phyloP scores from a whole-genome alignment of 768 basidiomycete genomes.

The Rhizopogon rudus region DNA sequence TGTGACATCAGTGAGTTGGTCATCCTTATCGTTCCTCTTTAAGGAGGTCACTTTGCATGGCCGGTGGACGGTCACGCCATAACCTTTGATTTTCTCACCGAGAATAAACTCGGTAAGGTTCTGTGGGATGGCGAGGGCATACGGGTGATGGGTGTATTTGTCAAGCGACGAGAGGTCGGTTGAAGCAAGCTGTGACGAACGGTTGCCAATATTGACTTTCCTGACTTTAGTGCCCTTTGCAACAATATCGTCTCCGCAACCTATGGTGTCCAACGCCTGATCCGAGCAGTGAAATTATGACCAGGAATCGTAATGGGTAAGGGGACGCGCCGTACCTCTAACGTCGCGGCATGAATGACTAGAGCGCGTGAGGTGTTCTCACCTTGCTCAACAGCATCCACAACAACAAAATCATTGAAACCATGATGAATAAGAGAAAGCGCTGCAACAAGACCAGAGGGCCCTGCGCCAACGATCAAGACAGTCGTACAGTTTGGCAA shows the following conservation, averaged over 20 bases:
- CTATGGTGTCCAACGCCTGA: constrained; percentile 43
- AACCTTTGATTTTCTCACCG: constrained; percentile 24
- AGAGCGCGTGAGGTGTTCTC: constrained; percentile 39
- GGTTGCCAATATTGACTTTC: constrained; percentile 24
- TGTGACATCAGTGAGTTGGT: constrained; percentile 30
- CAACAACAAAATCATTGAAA: constrained; percentile 36
- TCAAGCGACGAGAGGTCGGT: constrained; percentile 31
- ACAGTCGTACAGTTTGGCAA: constrained; percentile 25
- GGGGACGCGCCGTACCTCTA: constrained; percentile 34
- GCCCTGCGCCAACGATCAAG: constrained; percentile 44
- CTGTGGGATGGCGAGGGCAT: constrained; percentile 38
- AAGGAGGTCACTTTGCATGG: constrained; percentile 38
- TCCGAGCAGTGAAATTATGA: constrained; percentile 24
- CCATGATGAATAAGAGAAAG: constrained; percentile 37
- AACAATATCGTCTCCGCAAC: constrained; percentile 34
- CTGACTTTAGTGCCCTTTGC: constrained; percentile 30
- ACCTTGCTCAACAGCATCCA: constrained; percentile 33
- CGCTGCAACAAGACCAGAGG: constrained; percentile 39
- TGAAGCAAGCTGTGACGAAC: constrained; percentile 20
- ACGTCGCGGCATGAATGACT: constrained; percentile 45
- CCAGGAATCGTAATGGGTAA: constrained; percentile 9
- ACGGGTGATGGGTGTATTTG: constrained; percentile 40
- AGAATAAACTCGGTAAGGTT: constrained; percentile 38
- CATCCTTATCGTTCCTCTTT: constrained; percentile 22
- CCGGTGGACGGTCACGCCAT: constrained; percentile 30